These are phyloP conservation scores for Escovopsis sp. DNA, from an alignment of 2,329 filamentous ascomycete species.

Conservation along the genomic window DNA sequence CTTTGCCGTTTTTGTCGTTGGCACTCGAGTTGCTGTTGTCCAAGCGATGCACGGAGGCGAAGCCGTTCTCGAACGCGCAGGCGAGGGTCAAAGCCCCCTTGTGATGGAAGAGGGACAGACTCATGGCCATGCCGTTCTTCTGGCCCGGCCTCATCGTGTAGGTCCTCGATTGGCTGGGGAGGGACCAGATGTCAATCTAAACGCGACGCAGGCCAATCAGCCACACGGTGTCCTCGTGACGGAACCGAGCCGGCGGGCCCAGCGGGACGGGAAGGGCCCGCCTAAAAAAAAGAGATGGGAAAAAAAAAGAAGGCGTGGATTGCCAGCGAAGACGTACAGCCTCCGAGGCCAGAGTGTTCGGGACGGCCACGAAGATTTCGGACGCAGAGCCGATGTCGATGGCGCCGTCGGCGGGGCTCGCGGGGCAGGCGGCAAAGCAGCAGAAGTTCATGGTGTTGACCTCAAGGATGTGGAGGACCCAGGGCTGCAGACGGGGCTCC, in stretches of 20 bases:
- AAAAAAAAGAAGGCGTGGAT: too few species aligned
- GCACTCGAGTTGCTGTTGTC: too few species aligned
- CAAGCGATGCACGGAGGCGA: conserved; percentile 49
- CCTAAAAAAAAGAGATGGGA: neutral
- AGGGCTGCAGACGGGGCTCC: conserved; percentile 47
- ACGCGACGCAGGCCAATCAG: neutral
- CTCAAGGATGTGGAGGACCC: conserved; percentile 68
- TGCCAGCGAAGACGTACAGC: conserved; percentile 31
- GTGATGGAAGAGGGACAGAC: conserved; percentile 45
- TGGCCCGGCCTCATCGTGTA: conserved; percentile 36
- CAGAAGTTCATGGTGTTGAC: conserved; percentile 97
- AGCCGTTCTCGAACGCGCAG: conserved; percentile 76
- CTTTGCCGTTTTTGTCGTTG: too few species aligned
- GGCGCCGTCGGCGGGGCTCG: conserved; percentile 12
- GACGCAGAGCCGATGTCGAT: conserved; percentile 11
- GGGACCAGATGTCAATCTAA: conserved; percentile 71
- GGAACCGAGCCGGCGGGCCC: neutral
- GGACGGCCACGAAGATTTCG: conserved; percentile 58
- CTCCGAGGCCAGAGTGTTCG: conserved; percentile 60
- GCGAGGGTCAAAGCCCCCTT: conserved; percentile 42
- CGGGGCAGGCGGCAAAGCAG: conserved; percentile 51
- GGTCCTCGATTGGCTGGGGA: conserved; percentile 59
- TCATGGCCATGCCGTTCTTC: conserved; percentile 77
- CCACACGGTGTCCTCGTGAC: neutral
- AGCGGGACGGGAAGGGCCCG: neutral